Conservation (phyloP, 768 basidiomycete species). For the Ramaria sp. region DNA sequence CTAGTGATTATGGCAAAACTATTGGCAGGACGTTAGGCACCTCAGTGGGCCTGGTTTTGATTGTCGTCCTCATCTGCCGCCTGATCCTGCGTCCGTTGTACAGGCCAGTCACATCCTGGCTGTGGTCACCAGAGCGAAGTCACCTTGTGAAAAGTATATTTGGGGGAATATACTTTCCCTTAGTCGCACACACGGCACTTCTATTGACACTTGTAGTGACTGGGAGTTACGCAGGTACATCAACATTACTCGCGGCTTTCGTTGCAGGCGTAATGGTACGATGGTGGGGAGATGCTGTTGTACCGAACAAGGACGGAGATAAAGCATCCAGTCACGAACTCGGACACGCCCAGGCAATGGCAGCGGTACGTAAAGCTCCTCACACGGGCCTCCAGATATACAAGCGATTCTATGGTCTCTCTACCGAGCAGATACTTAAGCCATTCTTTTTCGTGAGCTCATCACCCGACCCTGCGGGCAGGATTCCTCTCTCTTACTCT, state of each 20-base stretch:
- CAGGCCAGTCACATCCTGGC: background rate
- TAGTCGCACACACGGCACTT: background rate
- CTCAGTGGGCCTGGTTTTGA: conserved; percentile 38
- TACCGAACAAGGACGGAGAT: no score
- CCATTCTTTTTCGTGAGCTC: conserved; percentile 49
- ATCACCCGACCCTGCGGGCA: background rate
- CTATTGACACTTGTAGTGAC: background rate
- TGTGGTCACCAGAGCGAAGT: background rate
- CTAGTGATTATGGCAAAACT: conserved; percentile 20
- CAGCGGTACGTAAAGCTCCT: background rate
- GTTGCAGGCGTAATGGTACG: background rate
- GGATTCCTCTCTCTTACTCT: background rate
- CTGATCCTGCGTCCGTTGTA: conserved; percentile 18
- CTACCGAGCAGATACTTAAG: conserved; percentile 34
- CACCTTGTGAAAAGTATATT: background rate
- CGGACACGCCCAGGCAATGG: background rate
- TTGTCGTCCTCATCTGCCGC: conserved; percentile 26
- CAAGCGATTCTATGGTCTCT: conserved; percentile 25
- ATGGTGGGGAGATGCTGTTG: background rate
- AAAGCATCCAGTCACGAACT: no score
- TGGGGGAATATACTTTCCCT: background rate
- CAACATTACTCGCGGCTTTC: background rate
- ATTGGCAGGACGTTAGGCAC: conserved; percentile 47
- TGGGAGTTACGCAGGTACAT: background rate
- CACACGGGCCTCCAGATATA: background rate